Percentiles rank a stretch among this genome's conserved stretches.
phyloP scores from a whole-genome alignment of 2,329 filamentous ascomycete genomes.

The Aciculosporium take region DNA sequence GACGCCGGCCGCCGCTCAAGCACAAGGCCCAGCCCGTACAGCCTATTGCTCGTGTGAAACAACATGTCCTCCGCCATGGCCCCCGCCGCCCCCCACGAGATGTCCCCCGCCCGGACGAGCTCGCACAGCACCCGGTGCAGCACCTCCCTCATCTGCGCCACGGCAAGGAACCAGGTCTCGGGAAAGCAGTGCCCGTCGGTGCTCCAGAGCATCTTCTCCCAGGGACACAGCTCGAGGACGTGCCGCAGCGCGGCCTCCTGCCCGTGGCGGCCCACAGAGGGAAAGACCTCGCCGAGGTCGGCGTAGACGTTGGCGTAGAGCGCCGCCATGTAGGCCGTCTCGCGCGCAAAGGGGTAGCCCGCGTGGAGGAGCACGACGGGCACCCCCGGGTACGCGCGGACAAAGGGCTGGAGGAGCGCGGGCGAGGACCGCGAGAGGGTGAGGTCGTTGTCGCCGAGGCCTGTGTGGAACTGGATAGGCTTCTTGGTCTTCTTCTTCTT shows the following conservation, averaged over 20 bases:
- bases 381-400: slow-evolving; percentile 52
- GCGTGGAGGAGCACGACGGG: slow-evolving; percentile 69
- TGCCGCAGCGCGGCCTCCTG: slow-evolving; percentile 58
- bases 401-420: slow-evolving; percentile 58
- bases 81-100: slow-evolving; percentile 48
- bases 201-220: slow-evolving; percentile 64
- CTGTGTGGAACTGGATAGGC: slow-evolving; percentile 73
- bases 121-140: slow-evolving; percentile 54
- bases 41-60: slow-evolving; percentile 62
- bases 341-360: slow-evolving; percentile 66
- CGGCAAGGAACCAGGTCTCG: slow-evolving; percentile 62
- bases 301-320: slow-evolving; percentile 70
- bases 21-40: slow-evolving; percentile 44
- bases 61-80: slow-evolving; percentile 52
- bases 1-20: not conserved
- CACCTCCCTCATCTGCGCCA: slow-evolving; percentile 56
- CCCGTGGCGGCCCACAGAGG: slow-evolving; percentile 60
- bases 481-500: slow-evolving; percentile 38
- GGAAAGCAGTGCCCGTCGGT: slow-evolving; percentile 70
- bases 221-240: slow-evolving; percentile 60
- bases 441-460: slow-evolving; percentile 69
- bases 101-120: slow-evolving; percentile 48
- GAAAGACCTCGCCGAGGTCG: slow-evolving; percentile 74
- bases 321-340: slow-evolving; percentile 63
- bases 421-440: slow-evolving; percentile 56